phyloP scores from a whole-genome alignment of 2,329 filamentous ascomycete species.

The Talaromyces sp. region DNA sequence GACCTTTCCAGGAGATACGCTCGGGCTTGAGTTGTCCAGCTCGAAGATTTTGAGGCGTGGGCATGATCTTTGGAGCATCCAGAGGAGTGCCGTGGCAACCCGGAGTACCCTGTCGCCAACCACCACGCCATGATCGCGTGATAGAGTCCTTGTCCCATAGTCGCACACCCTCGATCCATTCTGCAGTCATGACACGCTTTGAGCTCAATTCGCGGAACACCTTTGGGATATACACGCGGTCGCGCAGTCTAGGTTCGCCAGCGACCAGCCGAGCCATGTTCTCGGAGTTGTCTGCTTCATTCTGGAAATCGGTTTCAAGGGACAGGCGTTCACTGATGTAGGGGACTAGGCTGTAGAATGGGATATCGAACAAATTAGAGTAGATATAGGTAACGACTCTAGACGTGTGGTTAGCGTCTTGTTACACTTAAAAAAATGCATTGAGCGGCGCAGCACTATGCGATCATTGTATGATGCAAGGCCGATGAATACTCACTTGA shows the following conservation, averaged over 20 bases:
- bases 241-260: slow-evolving; percentile 72
- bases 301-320: slow-evolving; percentile 91
- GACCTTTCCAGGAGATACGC: slow-evolving; percentile 76
- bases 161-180: slow-evolving; percentile 95
- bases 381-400: slow-evolving; percentile 81
- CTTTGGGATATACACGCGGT: slow-evolving; percentile 83
- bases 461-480: no score
- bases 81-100: slow-evolving; percentile 72
- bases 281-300: slow-evolving; percentile 86
- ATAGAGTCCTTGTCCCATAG: slow-evolving; percentile 90
- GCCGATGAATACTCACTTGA: slow-evolving; percentile 78
- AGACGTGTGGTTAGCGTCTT: slow-evolving; percentile 17
- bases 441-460: no score
- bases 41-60: slow-evolving; percentile 38
- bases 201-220: slow-evolving; percentile 83
- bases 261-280: slow-evolving; percentile 78
- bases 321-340: slow-evolving; percentile 91
- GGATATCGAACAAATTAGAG: slow-evolving; percentile 87
- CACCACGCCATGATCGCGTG: slow-evolving; percentile 75
- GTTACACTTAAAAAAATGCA: no score
- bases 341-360: slow-evolving; percentile 84
- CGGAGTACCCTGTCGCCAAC: slow-evolving; percentile 73
- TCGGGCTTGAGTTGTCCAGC: slow-evolving; percentile 73
- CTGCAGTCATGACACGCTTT: slow-evolving; percentile 83
- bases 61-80: slow-evolving; percentile 53